Evolutionary conservation across 1,139 yeast species (phyloP), one percentile per base, ranked within the genome.

Genomic region (Eremothecium gossypii): DNA sequence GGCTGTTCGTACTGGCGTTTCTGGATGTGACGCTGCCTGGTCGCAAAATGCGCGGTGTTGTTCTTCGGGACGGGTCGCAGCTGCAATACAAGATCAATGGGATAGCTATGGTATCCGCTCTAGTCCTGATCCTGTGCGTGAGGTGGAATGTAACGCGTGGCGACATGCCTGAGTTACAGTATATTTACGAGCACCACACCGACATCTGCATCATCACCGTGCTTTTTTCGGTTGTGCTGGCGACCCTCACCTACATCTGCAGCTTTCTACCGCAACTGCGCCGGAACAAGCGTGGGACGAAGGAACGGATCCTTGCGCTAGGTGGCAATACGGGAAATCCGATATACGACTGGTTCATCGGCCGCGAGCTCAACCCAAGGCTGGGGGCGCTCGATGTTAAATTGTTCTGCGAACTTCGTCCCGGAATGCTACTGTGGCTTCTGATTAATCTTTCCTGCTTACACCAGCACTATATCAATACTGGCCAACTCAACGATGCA

Each of bases 311-410:
- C 35, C 69, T 91, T 44, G 91, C 96, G 0, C 66, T 74, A 34
- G 93, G 93, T 38, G 98, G 98, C 3, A 91, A 91, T 64, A 71
- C 95, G 0, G 85, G 86, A 0, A 79, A 76, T 51, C 51, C 66
- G 1, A 55, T 89, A 27, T 91, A 84, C 60, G 96, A 91, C 63
- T 91, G 96, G 96, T 93, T 86, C 58, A 87, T 91, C 60, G 99
- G 99, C 27, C 76, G 98, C 42, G 97, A 91, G 62, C 70, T 93
- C 58, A 93, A 93, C 59, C 98, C 98, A 28, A 72, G 97, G 53
- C 68, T 86, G 44, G 95, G 95, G 0, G 58, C 73, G 1, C 77
- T 89, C 73, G 98, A 91, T 60, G 78, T 91, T 59, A 91, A 91
- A 64, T 65, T 87, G 51, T 93, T 84, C 57, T 85, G 95, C 61